phyloP scores from a whole-genome alignment of 2,329 filamentous ascomycete species.

The Metarhizium rileyi region DNA sequence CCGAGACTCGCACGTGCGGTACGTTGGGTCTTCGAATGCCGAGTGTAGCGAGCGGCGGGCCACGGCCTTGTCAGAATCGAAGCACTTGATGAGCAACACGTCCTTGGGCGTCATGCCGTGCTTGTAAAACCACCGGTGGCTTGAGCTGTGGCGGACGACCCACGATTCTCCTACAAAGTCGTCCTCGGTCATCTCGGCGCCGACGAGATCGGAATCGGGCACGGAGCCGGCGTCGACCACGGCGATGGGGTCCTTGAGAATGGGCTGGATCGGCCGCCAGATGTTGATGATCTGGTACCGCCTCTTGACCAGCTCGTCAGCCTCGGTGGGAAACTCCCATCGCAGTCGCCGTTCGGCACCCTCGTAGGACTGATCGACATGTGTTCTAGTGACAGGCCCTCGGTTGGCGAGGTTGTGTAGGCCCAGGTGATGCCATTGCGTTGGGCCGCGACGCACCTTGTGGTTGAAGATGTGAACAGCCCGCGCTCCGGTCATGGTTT shows the following conservation, averaged over 20 bases:
- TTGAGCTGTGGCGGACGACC: constrained; percentile 28
- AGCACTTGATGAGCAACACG: constrained; percentile 51
- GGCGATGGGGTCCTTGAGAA: constrained; percentile 37
- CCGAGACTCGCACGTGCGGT: constrained; percentile 44
- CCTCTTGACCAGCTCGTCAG: constrained; percentile 22
- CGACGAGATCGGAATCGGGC: constrained; percentile 39
- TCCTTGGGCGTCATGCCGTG: constrained; percentile 41
- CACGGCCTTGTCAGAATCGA: constrained; percentile 49
- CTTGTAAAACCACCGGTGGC: constrained; percentile 44
- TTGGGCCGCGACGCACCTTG: constrained; percentile 48
- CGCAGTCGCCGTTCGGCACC: constrained; percentile 23
- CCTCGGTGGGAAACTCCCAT: constrained; percentile 35
- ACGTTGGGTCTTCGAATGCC: constrained; percentile 39
- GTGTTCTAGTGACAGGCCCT: constrained; percentile 27
- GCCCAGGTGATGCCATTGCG: constrained; percentile 57
- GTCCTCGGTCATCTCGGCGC: constrained; percentile 39
- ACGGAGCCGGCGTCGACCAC: constrained; percentile 42
- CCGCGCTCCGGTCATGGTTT: constrained; percentile 46
- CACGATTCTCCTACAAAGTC: constrained; percentile 39
- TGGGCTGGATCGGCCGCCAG: constrained; percentile 28
- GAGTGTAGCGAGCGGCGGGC: constrained; percentile 43
- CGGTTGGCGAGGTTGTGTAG: constrained; percentile 48
- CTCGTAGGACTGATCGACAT: constrained; percentile 45
- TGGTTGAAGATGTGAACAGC: constrained; percentile 64
- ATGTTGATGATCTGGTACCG: constrained; percentile 47